Conservation (phyloP, 345 rosid genomes). For the Melastoma malabathricum region DNA sequence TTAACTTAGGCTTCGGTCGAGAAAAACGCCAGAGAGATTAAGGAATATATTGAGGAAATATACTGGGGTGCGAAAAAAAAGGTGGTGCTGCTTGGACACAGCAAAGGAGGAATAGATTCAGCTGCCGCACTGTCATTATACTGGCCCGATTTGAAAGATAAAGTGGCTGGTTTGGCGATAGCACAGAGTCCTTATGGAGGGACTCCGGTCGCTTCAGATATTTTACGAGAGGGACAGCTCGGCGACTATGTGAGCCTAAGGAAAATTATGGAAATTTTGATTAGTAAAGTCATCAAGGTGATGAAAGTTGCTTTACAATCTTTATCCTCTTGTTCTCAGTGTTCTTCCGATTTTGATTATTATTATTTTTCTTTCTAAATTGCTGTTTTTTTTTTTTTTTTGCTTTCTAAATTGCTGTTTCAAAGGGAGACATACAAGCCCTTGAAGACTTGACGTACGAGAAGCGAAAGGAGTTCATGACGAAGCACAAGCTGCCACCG, state of each 20-base stretch:
- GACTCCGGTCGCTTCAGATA: conserved; percentile 88
- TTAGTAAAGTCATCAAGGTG: conserved; percentile 92
- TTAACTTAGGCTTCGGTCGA: conserved; percentile 79
- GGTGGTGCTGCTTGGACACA: conserved; percentile 90
- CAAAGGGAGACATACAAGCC: conserved; percentile 88
- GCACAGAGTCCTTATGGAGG: conserved; percentile 98
- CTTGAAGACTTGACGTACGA: conserved; percentile 88
- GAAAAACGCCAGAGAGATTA: conserved; percentile 89
- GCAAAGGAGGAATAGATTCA: conserved; percentile 97
- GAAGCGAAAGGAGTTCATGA: conserved; percentile 72
- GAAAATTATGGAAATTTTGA: conserved; percentile 76
- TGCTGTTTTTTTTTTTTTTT: background rate
- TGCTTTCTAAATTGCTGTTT: conserved; percentile 1
- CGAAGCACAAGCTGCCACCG: conserved; percentile 51
- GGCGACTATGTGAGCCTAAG: conserved; percentile 80
- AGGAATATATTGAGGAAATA: conserved; percentile 88
- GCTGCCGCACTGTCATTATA: conserved; percentile 90
- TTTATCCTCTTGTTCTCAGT: background rate
- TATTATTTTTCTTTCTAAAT: conserved; percentile 1
- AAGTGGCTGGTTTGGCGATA: conserved; percentile 80
- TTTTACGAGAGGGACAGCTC: conserved; percentile 84
- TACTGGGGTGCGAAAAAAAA: conserved; percentile 92
- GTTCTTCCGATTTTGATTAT: background rate
- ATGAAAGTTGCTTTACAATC: background rate
- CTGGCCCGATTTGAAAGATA: conserved; percentile 94